Percentiles rank a stretch among this genome's conserved stretches.
Evolutionary conservation across 345 rosid species (phyloP).

Genomic region (Kandelia obovata): DNA sequence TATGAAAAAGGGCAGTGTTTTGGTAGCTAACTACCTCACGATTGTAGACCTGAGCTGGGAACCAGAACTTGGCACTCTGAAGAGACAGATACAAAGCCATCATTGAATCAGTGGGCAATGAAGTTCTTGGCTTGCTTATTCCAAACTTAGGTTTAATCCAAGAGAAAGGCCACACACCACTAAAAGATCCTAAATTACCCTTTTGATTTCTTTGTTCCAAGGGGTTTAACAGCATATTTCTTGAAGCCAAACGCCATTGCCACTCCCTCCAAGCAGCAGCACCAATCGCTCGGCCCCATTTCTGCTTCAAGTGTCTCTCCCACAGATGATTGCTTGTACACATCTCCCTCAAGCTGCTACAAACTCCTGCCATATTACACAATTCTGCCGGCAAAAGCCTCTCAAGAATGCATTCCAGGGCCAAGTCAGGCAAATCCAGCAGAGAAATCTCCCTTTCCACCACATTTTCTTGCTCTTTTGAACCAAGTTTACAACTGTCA

Average conservation of each 20-base stretch:
- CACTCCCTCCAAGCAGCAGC: constrained; percentile 66
- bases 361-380: constrained; percentile 75
- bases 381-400: constrained; percentile 72
- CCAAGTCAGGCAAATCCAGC: constrained; percentile 88
- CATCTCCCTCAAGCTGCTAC: constrained; percentile 61
- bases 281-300: constrained; percentile 77
- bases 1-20: neutral
- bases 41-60: constrained; percentile 93
- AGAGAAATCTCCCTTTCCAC: constrained; percentile 36
- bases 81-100: constrained; percentile 87
- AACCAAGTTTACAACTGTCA: constrained; percentile 10
- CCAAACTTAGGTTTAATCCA: constrained; percentile 44
- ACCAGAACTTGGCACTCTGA: constrained; percentile 73
- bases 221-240: constrained; percentile 25
- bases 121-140: constrained; percentile 28
- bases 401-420: constrained; percentile 73
- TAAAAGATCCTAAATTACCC: constrained; percentile 29
- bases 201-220: constrained; percentile 36
- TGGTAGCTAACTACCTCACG: constrained; percentile 59
- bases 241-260: constrained; percentile 53
- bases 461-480: neutral
- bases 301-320: constrained; percentile 64
- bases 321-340: constrained; percentile 76
- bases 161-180: constrained; percentile 35
- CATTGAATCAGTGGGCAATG: constrained; percentile 53